Percentiles rank a stretch among this genome's conserved stretches.
These are phyloP conservation scores for Drosera capensis DNA, from an alignment of 148 eudicot species.

Conservation along the genomic window DNA sequence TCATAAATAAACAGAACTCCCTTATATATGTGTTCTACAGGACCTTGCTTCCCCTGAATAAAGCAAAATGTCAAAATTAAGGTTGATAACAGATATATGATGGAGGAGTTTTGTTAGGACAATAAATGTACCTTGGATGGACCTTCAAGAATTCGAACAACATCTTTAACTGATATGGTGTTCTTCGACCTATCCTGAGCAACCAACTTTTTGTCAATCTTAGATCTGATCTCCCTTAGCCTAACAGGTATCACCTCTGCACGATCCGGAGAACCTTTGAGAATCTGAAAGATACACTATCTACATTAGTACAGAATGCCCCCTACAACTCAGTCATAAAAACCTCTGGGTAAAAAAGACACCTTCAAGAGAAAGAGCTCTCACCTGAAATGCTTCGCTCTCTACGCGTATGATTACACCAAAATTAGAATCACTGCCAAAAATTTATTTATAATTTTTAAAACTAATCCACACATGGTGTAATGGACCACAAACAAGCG, in stretches of 20 bases:
- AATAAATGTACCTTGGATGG: constrained; percentile 49
- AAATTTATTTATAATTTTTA: constrained; percentile 5
- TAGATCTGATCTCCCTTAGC: constrained; percentile 74
- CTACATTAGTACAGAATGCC: neutral
- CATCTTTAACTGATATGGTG: constrained; percentile 69
- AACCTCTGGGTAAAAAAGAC: neutral
- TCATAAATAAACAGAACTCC: constrained; percentile 72
- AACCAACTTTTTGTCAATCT: constrained; percentile 45
- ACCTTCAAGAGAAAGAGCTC: constrained; percentile 1
- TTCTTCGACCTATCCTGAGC: constrained; percentile 73
- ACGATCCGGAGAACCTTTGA: constrained; percentile 85
- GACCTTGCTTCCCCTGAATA: constrained; percentile 95
- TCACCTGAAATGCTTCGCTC: constrained; percentile 96
- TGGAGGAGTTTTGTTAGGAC: neutral
- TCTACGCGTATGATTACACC: constrained; percentile 97
- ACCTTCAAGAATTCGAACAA: constrained; percentile 66
- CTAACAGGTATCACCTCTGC: constrained; percentile 82
- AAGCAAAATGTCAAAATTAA: constrained; percentile 2
- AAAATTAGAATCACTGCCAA: constrained; percentile 79
- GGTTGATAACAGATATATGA: neutral
- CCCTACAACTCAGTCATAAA: neutral
- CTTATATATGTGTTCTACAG: constrained; percentile 79
- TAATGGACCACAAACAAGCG: constrained; percentile 2
- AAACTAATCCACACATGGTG: neutral
- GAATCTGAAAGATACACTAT: constrained; percentile 34